Evolutionary conservation across 164 flowering plant species (phyloP).

Genomic region (Sextonia rubra): DNA sequence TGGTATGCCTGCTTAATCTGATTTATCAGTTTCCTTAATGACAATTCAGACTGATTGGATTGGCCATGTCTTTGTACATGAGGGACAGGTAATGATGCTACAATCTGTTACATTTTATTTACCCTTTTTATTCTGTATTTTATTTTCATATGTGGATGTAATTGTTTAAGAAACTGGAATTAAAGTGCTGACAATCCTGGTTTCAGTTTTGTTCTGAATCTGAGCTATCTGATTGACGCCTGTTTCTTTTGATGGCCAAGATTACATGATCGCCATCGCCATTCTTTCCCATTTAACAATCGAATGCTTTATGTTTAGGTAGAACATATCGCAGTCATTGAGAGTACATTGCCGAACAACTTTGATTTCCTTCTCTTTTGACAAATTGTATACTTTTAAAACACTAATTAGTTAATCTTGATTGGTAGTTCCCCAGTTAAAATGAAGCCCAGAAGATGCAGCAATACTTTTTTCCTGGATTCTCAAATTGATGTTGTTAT

Average conservation of each 20-base stretch:
- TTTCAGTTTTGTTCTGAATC: background rate
- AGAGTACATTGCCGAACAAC: background rate
- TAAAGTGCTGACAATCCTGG: background rate
- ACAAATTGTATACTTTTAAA: background rate
- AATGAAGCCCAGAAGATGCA: background rate
- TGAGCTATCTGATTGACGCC: background rate
- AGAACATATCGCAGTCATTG: no score
- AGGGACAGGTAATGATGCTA: conserved; percentile 40
- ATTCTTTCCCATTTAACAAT: no score
- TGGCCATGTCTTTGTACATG: conserved; percentile 66
- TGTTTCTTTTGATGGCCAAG: background rate
- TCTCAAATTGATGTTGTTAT: background rate
- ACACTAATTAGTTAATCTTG: background rate
- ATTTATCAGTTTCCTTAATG: conserved; percentile 29
- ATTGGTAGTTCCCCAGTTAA: background rate
- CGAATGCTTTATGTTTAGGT: no score
- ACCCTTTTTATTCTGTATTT: background rate
- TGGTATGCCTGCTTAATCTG: background rate
- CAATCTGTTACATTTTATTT: no score
- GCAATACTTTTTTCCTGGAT: background rate
- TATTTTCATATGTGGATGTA: background rate
- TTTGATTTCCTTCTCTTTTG: background rate
- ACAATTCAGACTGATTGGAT: conserved; percentile 62
- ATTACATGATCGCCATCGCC: no score
- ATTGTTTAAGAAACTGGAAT: background rate